Evolutionary conservation across 2,329 filamentous ascomycete genomes (phyloP).

Genomic region (Mariannaea sp.): DNA sequence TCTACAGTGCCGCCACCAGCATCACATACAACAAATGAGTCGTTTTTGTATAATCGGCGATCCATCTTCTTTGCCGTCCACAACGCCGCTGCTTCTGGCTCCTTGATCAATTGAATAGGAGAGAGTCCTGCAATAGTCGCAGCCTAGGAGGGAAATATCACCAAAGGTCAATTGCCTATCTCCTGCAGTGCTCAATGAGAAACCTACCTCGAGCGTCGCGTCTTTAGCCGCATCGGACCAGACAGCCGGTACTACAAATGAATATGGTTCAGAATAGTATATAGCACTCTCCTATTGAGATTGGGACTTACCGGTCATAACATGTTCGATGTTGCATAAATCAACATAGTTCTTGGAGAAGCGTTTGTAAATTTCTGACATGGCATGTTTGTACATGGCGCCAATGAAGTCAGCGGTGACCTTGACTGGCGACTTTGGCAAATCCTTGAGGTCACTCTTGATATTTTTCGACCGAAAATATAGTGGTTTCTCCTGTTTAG

Average conservation of each 20-base stretch:
- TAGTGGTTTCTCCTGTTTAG: conserved; percentile 12
- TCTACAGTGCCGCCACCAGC: conserved; percentile 39
- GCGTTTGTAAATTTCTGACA: conserved; percentile 19
- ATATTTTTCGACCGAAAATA: conserved; percentile 15
- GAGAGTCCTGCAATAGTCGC: conserved; percentile 20
- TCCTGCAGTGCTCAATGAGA: not conserved
- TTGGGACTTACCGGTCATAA: conserved; percentile 25
- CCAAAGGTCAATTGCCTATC: not conserved
- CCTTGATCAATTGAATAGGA: conserved; percentile 25
- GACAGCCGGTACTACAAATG: conserved; percentile 28
- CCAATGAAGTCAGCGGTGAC: conserved; percentile 26
- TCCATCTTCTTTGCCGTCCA: conserved; percentile 19
- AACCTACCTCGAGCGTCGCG: conserved; percentile 19
- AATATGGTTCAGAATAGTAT: too few relatives aligned
- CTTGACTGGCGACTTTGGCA: conserved; percentile 23
- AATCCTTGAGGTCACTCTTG: conserved; percentile 1
- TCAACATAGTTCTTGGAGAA: conserved; percentile 22
- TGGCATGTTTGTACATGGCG: conserved; percentile 22
- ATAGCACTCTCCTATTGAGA: too few relatives aligned
- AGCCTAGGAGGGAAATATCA: conserved; percentile 3
- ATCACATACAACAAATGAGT: conserved; percentile 35
- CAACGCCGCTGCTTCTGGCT: conserved; percentile 28
- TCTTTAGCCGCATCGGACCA: conserved; percentile 29
- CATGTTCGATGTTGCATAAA: conserved; percentile 22
- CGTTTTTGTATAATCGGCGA: conserved; percentile 4